Evolutionary conservation across 2,329 filamentous ascomycete species (phyloP).

Genomic region (Colletotrichum sp.): DNA sequence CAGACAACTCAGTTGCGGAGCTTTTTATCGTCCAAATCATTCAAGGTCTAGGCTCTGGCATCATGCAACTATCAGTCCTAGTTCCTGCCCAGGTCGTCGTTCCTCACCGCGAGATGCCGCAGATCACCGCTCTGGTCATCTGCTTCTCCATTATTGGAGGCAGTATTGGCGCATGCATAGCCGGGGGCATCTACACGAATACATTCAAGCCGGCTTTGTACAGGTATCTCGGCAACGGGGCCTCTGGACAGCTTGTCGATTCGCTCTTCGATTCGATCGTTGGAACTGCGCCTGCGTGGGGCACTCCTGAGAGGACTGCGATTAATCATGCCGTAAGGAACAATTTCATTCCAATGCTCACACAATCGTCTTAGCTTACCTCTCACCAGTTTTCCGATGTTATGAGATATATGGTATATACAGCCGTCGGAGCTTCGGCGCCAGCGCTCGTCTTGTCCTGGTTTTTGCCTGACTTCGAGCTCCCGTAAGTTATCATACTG

Average conservation of each 20-base stretch:
- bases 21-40: constrained; percentile 40
- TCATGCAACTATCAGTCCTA: constrained; percentile 36
- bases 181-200: constrained; percentile 37
- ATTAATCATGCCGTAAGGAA: not conserved
- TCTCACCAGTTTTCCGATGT: not conserved
- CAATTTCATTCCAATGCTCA: no score
- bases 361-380: not conserved
- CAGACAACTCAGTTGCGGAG: constrained; percentile 34
- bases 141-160: constrained; percentile 35
- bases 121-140: constrained; percentile 33
- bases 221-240: not conserved
- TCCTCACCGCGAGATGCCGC: constrained; percentile 35
- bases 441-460: not conserved
- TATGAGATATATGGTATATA: constrained; percentile 4
- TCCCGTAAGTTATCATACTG: not conserved
- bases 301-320: constrained; percentile 4
- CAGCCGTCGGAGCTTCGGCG: constrained; percentile 6
- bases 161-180: constrained; percentile 33
- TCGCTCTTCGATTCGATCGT: constrained; percentile 12
- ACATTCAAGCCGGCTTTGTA: constrained; percentile 28
- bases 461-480: constrained; percentile 1
- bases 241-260: not conserved
- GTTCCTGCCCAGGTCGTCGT: constrained; percentile 28
- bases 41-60: constrained; percentile 31
- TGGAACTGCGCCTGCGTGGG: constrained; percentile 2